These are phyloP conservation scores for Solanum paucissectum DNA, from an alignment of 257 asterid species.

Conservation along the genomic window DNA sequence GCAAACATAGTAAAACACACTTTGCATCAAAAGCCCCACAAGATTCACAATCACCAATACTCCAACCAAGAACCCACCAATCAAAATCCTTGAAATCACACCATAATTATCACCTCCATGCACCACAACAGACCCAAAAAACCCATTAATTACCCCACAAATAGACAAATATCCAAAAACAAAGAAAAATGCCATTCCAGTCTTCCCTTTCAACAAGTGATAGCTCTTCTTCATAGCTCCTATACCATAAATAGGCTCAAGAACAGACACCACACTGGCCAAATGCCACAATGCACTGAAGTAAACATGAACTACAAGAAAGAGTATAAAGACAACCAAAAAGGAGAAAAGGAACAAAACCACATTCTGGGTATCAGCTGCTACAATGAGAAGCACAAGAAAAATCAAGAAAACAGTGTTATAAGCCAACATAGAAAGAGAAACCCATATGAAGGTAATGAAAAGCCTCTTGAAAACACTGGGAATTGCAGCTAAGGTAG, in stretches of 20 bases:
- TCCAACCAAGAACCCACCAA: slow-evolving; percentile 88
- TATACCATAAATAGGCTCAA: slow-evolving; percentile 60
- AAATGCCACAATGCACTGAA: slow-evolving; percentile 90
- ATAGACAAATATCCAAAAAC: slow-evolving; percentile 57
- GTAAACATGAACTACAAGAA: slow-evolving; percentile 72
- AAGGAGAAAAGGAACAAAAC: slow-evolving; percentile 43
- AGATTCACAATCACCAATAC: slow-evolving; percentile 77
- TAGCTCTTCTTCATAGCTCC: slow-evolving; percentile 77
- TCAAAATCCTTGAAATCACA: slow-evolving; percentile 53
- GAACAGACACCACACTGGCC: slow-evolving; percentile 85
- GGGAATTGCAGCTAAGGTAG: slow-evolving; percentile 76
- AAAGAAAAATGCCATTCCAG: slow-evolving; percentile 42
- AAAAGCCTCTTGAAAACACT: slow-evolving; percentile 67
- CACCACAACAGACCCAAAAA: slow-evolving; percentile 67
- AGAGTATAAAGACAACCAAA: slow-evolving; percentile 45
- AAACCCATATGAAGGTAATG: slow-evolving; percentile 73
- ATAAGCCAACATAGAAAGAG: slow-evolving; percentile 51
- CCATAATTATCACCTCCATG: slow-evolving; percentile 66
- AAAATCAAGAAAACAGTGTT: slow-evolving; percentile 52
- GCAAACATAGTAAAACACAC: slow-evolving; percentile 91
- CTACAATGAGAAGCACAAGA: slow-evolving; percentile 49
- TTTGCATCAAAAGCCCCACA: slow-evolving; percentile 78
- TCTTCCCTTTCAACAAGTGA: slow-evolving; percentile 53
- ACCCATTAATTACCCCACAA: slow-evolving; percentile 52
- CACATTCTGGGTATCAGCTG: slow-evolving; percentile 52